These are phyloP conservation scores for Fusarium algeriense DNA, from an alignment of 2,329 filamentous ascomycete genomes.

Conservation along the genomic window DNA sequence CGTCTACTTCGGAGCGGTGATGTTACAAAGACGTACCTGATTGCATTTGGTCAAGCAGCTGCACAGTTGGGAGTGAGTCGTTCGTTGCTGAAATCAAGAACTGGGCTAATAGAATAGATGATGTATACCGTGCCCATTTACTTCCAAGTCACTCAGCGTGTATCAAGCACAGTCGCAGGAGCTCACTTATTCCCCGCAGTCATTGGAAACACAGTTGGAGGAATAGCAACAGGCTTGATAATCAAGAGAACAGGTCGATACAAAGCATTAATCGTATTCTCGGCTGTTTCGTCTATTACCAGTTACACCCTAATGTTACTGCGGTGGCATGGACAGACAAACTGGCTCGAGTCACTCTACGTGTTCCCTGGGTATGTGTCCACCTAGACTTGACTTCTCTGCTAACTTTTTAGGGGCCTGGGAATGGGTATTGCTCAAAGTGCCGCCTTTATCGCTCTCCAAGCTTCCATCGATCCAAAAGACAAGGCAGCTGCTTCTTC, in stretches of 20 bases:
- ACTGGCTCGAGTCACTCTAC: slow-evolving; percentile 67
- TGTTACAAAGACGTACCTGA: slow-evolving; percentile 65
- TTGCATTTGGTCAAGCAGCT: slow-evolving; percentile 68
- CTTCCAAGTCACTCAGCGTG: slow-evolving; percentile 72
- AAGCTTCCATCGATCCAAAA: slow-evolving; percentile 54
- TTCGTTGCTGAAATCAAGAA: accelerated
- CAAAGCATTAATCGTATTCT: slow-evolving; percentile 65
- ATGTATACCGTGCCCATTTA: slow-evolving; percentile 77
- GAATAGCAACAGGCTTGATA: slow-evolving; percentile 68
- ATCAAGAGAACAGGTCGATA: slow-evolving; percentile 72
- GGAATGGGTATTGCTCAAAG: slow-evolving; percentile 57
- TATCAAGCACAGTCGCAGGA: slow-evolving; percentile 69
- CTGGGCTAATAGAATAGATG: slow-evolving; percentile 21
- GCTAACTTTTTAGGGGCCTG: slow-evolving; percentile 30
- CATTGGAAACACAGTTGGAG: slow-evolving; percentile 73
- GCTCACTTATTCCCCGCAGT: slow-evolving; percentile 76
- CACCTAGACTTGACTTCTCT: accelerated
- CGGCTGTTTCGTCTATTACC: slow-evolving; percentile 61
- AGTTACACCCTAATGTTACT: slow-evolving; percentile 66
- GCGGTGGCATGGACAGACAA: slow-evolving; percentile 71
- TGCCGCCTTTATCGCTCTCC: slow-evolving; percentile 56
- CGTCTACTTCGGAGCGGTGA: slow-evolving; percentile 64
- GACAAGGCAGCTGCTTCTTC: slow-evolving; percentile 58
- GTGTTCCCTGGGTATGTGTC: slow-evolving; percentile 61
- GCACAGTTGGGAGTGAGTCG: slow-evolving; percentile 52